Evolutionary conservation across 2,329 filamentous ascomycete species (phyloP), one percentile per base, ranked within the genome.

Genomic region (Trichoderma pleuroti): DNA sequence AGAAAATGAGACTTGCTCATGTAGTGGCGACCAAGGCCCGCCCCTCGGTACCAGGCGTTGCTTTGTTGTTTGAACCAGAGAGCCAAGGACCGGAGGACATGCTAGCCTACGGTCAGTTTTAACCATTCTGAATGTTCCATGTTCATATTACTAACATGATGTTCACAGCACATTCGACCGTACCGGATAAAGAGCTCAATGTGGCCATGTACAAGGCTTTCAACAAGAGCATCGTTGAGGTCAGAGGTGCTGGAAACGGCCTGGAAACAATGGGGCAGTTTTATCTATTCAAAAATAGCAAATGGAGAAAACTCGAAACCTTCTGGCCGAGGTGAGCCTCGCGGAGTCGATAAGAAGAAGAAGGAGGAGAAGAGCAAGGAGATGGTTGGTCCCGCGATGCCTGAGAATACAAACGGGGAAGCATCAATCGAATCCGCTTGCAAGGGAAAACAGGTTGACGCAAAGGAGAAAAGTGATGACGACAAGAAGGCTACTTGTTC

Each of bases 131-230:
- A 11, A 26, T 16, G 21, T 26, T 6, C n/a, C 5, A 24, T 16
- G 6, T 14, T 54, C 21, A 4, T 26, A 4, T n/a, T 12, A 34
- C 42, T 65, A 5, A 65, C 34, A 0, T 5, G 11, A 52, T 12
- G 18, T 34, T n/a, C 18, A 12, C 11, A 65, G 62, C 62, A n/a
- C 21, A 54, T 5, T 30, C 28, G 12, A 7, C 24, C 4, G 24
- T 54, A 26, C 14, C 32, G 24, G 42, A 16, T 21, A n/a, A 18
- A 6, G 62, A 65, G 21, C 42, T 65, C 8, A 65, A 54, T 9
- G 30, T 18, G 46, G 62, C 62, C 10, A 65, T 65, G 62, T 65
- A 54, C 62, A 65, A 65, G 42, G 28, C 42, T 34, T 65, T 65
- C 30, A 65, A 54, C 12, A 28, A 54, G 9, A 54, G 42, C 30